phyloP scores from a whole-genome alignment of 139 green algal genomes.

The Ettlia oleoabundans region DNA sequence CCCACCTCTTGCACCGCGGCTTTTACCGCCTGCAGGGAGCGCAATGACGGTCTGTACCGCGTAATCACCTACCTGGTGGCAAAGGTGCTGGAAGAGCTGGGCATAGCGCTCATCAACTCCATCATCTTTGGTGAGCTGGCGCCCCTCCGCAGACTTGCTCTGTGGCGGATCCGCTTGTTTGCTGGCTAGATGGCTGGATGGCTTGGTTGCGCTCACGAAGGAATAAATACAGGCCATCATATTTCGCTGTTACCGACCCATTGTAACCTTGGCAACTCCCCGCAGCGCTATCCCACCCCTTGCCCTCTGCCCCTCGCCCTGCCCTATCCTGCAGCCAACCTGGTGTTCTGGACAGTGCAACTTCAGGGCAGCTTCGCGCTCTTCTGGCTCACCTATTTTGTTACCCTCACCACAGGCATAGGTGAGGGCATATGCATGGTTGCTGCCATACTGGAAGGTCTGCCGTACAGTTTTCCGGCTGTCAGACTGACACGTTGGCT shows the following conservation, averaged over 20 bases:
- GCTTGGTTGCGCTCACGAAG: too few species aligned
- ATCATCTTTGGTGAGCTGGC: constrained; percentile 25
- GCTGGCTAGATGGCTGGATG: too few species aligned
- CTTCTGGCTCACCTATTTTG: constrained; percentile 71
- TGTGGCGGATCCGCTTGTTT: too few species aligned
- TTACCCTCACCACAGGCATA: constrained; percentile 65
- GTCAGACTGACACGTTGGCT: too few species aligned
- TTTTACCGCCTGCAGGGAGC: constrained; percentile 53
- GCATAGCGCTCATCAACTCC: constrained; percentile 41
- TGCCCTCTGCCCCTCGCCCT: not conserved
- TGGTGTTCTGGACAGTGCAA: constrained; percentile 66
- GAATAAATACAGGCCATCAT: too few species aligned
- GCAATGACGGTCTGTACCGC: constrained; percentile 82
- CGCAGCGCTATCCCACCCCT: not conserved
- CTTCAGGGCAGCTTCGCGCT: constrained; percentile 65
- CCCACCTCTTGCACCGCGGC: not conserved
- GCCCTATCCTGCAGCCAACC: constrained; percentile 22
- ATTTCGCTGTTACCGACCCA: too few species aligned
- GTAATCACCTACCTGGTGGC: constrained; percentile 78
- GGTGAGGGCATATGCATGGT: not conserved
- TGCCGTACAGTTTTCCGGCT: not conserved
- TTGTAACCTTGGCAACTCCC: not conserved
- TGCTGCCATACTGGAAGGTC: not conserved
- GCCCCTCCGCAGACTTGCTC: too few species aligned
- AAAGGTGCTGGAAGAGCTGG: constrained; percentile 79